Conservation (phyloP, 1,284 basidiomycete genomes). For the Cryptococcus jaspeensis region DNA sequence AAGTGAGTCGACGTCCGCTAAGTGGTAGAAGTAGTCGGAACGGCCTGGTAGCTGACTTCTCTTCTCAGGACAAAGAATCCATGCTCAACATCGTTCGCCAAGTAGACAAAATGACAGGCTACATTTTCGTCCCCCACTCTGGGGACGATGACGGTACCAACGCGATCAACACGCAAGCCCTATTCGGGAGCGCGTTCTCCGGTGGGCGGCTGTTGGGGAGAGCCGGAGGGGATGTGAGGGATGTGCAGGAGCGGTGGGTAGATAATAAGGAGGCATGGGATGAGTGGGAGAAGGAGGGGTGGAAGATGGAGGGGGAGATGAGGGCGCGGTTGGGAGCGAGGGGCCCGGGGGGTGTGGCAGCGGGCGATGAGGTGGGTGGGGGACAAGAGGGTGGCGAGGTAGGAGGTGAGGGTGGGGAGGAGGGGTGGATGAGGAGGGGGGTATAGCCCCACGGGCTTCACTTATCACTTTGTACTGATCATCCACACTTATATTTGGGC, state of each 20-base stretch:
- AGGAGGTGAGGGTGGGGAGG: no score
- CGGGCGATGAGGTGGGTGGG: no score
- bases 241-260: constrained; percentile 86
- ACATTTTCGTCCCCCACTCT: constrained; percentile 67
- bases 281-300: constrained; percentile 63
- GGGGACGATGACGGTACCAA: constrained; percentile 53
- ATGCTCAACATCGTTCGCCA: constrained; percentile 81
- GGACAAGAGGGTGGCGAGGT: no score
- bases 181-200: constrained; percentile 65
- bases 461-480: no score
- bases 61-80: constrained; percentile 75
- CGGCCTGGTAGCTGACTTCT: background rate
- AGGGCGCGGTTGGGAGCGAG: constrained; percentile 7
- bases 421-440: no score
- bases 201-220: constrained; percentile 54
- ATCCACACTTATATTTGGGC: no score
- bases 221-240: constrained; percentile 61
- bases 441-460: no score
- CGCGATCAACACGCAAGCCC: constrained; percentile 63
- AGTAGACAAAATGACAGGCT: constrained; percentile 86
- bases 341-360: background rate
- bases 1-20: constrained; percentile 60
- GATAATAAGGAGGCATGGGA: constrained; percentile 75
- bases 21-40: background rate
- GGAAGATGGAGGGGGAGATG: constrained; percentile 50